phyloP scores from a whole-genome alignment of 1,139 yeast genomes.

The Scheffersomyces cryptocercus region DNA sequence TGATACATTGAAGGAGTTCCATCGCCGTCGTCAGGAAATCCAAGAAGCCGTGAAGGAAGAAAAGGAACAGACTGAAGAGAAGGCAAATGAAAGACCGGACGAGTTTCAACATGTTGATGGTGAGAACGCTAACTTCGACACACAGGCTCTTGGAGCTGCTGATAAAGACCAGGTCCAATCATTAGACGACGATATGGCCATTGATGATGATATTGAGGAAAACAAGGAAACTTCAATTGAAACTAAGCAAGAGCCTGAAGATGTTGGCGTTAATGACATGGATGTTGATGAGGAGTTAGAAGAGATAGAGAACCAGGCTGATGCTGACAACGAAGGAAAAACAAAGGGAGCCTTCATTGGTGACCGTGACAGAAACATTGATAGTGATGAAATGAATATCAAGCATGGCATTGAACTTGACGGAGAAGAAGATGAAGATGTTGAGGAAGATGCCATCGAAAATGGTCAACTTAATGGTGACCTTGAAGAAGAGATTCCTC shows the following conservation, averaged over 20 bases:
- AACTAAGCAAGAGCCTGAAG: slow-evolving; percentile 19
- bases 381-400: slow-evolving; percentile 21
- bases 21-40: slow-evolving; percentile 87
- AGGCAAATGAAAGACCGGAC: slow-evolving; percentile 71
- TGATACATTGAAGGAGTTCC: slow-evolving; percentile 87
- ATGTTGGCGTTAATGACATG: slow-evolving; percentile 21
- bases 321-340: slow-evolving; percentile 50
- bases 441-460: slow-evolving; percentile 28
- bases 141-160: slow-evolving; percentile 94
- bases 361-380: slow-evolving; percentile 39
- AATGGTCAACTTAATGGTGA: slow-evolving; percentile 23
- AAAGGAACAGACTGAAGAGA: slow-evolving; percentile 45
- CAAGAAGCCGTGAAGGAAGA: slow-evolving; percentile 56
- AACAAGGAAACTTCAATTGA: slow-evolving; percentile 25
- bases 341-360: slow-evolving; percentile 55
- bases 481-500: slow-evolving; percentile 31
- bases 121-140: slow-evolving; percentile 68
- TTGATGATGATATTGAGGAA: slow-evolving; percentile 60
- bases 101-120: slow-evolving; percentile 93
- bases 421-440: slow-evolving; percentile 30
- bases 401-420: slow-evolving; percentile 29
- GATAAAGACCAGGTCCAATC: slow-evolving; percentile 75
- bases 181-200: slow-evolving; percentile 82
- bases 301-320: slow-evolving; percentile 18
- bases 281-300: slow-evolving; percentile 22